Conservation (phyloP, 2,329 filamentous ascomycete genomes). For the Neodidymelliopsis sp. region DNA sequence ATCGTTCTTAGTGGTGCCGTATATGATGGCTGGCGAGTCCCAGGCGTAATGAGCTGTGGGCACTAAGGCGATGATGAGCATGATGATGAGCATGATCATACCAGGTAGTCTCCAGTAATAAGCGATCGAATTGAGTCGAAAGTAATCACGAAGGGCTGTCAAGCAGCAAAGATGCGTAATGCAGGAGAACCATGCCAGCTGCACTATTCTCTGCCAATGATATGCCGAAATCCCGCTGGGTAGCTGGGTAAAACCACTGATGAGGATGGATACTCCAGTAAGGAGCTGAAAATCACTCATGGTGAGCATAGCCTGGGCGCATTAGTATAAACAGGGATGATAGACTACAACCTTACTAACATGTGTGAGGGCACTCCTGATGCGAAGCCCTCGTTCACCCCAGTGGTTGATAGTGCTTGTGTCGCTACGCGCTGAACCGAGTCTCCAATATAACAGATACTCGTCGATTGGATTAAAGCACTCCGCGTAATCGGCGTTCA, state of each 20-base stretch:
- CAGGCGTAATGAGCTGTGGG: constrained; percentile 16
- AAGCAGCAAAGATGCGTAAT: constrained; percentile 21
- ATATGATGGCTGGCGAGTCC: background rate
- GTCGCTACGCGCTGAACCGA: background rate
- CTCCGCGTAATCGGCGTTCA: constrained; percentile 1
- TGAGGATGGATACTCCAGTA: constrained; percentile 24
- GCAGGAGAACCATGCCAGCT: constrained; percentile 25
- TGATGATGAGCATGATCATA: constrained; percentile 11
- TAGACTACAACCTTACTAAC: background rate
- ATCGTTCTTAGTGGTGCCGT: background rate
- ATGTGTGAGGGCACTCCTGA: constrained; percentile 7
- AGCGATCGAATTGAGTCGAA: background rate
- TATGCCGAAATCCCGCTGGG: constrained; percentile 22
- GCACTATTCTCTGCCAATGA: constrained; percentile 23
- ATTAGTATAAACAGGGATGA: background rate
- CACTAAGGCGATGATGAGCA: constrained; percentile 15
- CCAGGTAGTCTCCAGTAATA: constrained; percentile 18
- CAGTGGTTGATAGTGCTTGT: constrained; percentile 1
- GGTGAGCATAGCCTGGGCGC: constrained; percentile 15
- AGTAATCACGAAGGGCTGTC: constrained; percentile 6
- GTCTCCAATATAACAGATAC: constrained; percentile 8
- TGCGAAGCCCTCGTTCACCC: constrained; percentile 5
- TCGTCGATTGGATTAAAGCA: constrained; percentile 8
- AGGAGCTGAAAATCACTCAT: constrained; percentile 27
- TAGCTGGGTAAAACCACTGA: constrained; percentile 23